phyloP scores from a whole-genome alignment of 371 early-diverging fungal genomes.

The Mucor sp. region DNA sequence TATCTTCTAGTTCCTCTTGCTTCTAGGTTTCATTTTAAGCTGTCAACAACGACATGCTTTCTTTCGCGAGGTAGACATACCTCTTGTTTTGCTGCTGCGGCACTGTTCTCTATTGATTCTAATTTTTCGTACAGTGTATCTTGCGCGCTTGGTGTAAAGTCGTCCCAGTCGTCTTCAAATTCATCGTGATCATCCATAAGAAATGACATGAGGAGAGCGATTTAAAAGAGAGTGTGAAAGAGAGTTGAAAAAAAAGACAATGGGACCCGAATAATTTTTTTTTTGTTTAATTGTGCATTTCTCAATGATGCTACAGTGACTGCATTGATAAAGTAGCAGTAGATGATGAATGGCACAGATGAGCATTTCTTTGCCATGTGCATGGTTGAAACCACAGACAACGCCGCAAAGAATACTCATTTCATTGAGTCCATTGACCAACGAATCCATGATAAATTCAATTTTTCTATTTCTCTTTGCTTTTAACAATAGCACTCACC shows the following conservation, averaged over 20 bases:
- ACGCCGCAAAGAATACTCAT: too few species aligned
- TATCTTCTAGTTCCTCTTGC: background rate
- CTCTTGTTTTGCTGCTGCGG: background rate
- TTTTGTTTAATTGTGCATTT: background rate
- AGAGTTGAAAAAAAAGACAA: background rate
- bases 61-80: background rate
- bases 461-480: too few species aligned
- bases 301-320: background rate
- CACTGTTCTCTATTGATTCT: background rate
- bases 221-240: background rate
- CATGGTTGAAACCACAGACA: too few species aligned
- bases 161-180: conserved; percentile 23
- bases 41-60: background rate
- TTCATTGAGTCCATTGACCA: too few species aligned
- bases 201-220: conserved; percentile 1
- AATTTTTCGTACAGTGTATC: conserved; percentile 20
- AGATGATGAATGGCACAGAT: too few species aligned
- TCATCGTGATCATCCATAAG: conserved; percentile 9
- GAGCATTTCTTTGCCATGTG: too few species aligned
- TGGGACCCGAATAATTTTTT: background rate
- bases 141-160: conserved; percentile 19
- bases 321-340: background rate
- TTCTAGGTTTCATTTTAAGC: background rate
- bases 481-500: too few species aligned
- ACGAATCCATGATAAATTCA: too few species aligned